phyloP scores from a whole-genome alignment of 2,329 filamentous ascomycete genomes.

The Pyricularia sp. region DNA sequence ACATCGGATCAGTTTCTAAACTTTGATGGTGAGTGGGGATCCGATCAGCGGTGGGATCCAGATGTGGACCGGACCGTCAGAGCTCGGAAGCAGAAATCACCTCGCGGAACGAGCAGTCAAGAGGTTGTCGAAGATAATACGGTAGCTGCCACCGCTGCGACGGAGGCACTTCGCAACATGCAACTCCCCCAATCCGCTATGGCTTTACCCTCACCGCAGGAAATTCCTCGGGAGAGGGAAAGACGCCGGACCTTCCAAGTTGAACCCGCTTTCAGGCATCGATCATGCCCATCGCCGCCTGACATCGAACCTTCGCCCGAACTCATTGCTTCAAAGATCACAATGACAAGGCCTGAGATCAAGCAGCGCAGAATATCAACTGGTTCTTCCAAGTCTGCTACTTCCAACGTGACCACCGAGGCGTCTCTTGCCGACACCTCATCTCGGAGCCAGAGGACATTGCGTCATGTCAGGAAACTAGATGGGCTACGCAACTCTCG shows the following conservation, averaged over 20 bases:
- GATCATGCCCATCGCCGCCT: constrained; percentile 13
- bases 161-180: constrained; percentile 33
- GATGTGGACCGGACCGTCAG: constrained; percentile 40
- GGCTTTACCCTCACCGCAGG: constrained; percentile 23
- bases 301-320: constrained; percentile 23
- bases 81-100: constrained; percentile 28
- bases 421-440: constrained; percentile 41
- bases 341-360: constrained; percentile 16
- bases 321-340: constrained; percentile 35
- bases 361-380: background rate
- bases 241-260: constrained; percentile 14
- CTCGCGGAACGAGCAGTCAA: constrained; percentile 4
- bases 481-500: constrained; percentile 33
- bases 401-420: constrained; percentile 42
- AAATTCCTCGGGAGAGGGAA: constrained; percentile 17
- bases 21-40: constrained; percentile 48
- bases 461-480: constrained; percentile 50
- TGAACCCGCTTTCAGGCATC: constrained; percentile 14
- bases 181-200: constrained; percentile 29
- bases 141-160: constrained; percentile 37
- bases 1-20: constrained; percentile 35
- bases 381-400: constrained; percentile 29
- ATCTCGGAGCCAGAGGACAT: constrained; percentile 36
- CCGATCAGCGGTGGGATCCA: constrained; percentile 41
- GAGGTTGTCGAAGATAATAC: constrained; percentile 34